Base-by-base conservation (phyloP, 176 grass and related monocot genomes). In the Tillandsia leiboldiana region DNA sequence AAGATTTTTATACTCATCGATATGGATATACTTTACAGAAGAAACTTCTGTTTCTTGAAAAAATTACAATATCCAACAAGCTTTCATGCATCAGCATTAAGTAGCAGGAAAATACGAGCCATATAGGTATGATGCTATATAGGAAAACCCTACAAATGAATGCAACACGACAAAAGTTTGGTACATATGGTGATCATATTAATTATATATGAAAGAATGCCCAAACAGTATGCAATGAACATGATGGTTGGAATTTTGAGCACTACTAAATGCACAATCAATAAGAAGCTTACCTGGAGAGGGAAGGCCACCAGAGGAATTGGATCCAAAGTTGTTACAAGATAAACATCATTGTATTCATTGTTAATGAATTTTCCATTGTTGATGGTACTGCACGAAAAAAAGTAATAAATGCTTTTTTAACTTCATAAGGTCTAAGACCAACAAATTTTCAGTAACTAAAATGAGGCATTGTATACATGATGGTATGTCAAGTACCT, bases 311-410 rank as follows among this genome's bases (percentile, higher is more conserved):
- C 81, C 54, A 87, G 83, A 66, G 93, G 93, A 85, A 96, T 96
- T 68, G 83, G 93, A 74, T 57, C 59, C 83, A 90, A 78, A 77
- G 79, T 96, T 78, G 88, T 92, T 70, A 96, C 83, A 67, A 96
- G 88, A 82, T 96, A 96, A 27, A 92, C 88, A 90, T 96, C 93
- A 72, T 73, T 80, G 70, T 89, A 87, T 79, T 96, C 93, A 50
- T 96, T 96, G 79, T 96, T 87, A 10, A 72, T 89, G 70, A 67
- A 96, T 26, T 59, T 78, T 20, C 93, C 83, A 72, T 92, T 77
- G 51, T 89, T 91, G 71, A 84, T 84, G 76, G 92, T 74, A 73
- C 93, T 96, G 73, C 79, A 89, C 15, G 53, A 68, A 82, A 73
- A 66, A 20, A 75, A 81, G 53, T 70, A 63, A 49, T 48, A 54